Conservation (phyloP, 2,329 filamentous ascomycete genomes). For the Stagonosporopsis chrysanthemi region DNA sequence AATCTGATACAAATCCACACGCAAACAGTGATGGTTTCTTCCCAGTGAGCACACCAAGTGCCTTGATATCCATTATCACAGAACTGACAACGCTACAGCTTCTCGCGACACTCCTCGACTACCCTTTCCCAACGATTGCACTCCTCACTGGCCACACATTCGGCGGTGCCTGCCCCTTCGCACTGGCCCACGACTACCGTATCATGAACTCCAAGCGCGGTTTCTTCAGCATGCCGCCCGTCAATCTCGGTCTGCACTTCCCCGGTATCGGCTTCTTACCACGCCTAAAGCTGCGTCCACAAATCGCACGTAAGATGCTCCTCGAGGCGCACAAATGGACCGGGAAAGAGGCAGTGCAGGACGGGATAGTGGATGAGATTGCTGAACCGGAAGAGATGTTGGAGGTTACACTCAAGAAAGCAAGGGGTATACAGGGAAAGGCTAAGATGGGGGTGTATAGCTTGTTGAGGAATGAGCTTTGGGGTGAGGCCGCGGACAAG, state of each 20-base stretch:
- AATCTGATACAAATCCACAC: conserved; percentile 58
- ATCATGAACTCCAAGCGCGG: conserved; percentile 48
- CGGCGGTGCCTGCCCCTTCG: conserved; percentile 58
- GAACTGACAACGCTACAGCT: conserved; percentile 33
- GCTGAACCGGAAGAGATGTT: conserved; percentile 58
- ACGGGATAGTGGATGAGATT: conserved; percentile 63
- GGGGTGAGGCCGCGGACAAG: conserved; percentile 61
- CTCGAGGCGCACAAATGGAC: conserved; percentile 65
- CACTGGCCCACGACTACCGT: conserved; percentile 58
- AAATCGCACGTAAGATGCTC: conserved; percentile 63
- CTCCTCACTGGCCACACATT: conserved; percentile 60
- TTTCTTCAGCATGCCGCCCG: conserved; percentile 56
- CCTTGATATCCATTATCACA: accelerated
- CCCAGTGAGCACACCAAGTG: conserved; percentile 45
- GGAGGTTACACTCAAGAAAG: conserved; percentile 56
- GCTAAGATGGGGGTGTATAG: conserved; percentile 61
- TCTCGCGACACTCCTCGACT: conserved; percentile 58
- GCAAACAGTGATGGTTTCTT: conserved; percentile 66
- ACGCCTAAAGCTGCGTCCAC: conserved; percentile 59
- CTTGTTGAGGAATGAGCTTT: conserved; percentile 60
- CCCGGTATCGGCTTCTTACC: conserved; percentile 62
- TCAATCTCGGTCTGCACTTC: conserved; percentile 64
- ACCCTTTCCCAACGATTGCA: conserved; percentile 58
- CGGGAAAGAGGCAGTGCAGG: conserved; percentile 58
- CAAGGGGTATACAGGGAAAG: conserved; percentile 52